Conservation (phyloP, 2,329 filamentous ascomycete species). For the Aspergillus melleus region DNA sequence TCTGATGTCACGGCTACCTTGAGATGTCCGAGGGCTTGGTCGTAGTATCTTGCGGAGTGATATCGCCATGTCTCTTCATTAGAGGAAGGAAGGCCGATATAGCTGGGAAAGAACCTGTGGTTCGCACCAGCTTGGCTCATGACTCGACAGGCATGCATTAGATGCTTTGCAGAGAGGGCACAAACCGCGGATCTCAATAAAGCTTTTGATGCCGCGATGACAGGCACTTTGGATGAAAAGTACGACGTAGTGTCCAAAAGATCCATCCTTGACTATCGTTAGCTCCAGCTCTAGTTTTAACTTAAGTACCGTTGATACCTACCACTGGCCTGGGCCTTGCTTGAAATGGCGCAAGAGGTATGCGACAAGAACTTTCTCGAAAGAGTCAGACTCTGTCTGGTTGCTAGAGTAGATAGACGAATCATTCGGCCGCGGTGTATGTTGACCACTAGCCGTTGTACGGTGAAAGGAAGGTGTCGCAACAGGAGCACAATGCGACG, state of each 20-base stretch:
- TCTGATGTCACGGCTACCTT: conserved; percentile 12
- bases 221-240: conserved; percentile 15
- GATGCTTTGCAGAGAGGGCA: too few species aligned
- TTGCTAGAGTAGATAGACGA: not conserved
- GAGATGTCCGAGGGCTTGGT: conserved; percentile 15
- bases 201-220: not conserved
- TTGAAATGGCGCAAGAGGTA: not conserved
- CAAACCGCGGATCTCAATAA: too few species aligned
- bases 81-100: not conserved
- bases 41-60: conserved; percentile 19
- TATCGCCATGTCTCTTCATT: not conserved
- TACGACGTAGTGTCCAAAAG: conserved; percentile 31
- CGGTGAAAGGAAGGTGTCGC: not conserved
- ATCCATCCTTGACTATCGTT: conserved; percentile 21
- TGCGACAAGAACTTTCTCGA: not conserved
- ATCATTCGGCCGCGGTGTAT: not conserved
- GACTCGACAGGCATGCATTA: not conserved
- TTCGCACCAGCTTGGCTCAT: not conserved
- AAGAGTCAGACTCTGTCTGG: not conserved
- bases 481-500: not conserved
- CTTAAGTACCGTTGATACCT: not conserved
- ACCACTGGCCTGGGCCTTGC: conserved; percentile 2
- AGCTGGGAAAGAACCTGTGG: not conserved
- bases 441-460: too few species aligned
- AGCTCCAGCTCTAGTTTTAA: not conserved